Conservation (phyloP, 805 yeast genomes). For the Sugiyamaella lignohabitans region DNA sequence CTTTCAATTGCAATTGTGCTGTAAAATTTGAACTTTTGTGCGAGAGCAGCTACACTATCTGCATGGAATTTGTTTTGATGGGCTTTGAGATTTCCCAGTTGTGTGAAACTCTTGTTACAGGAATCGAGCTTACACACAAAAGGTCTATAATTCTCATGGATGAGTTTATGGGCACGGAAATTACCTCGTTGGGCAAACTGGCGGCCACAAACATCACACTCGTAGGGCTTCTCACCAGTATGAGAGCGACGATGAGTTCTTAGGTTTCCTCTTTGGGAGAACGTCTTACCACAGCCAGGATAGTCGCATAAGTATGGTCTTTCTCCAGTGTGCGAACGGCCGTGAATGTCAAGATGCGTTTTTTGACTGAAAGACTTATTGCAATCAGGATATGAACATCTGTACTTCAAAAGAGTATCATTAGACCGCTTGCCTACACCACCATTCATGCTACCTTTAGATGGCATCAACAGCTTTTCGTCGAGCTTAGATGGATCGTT, state of each 20-base stretch:
- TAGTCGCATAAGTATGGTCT: slow-evolving; percentile 75
- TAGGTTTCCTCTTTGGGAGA: slow-evolving; percentile 86
- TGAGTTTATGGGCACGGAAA: slow-evolving; percentile 76
- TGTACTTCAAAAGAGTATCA: slow-evolving; percentile 23
- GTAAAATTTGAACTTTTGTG: slow-evolving; percentile 39
- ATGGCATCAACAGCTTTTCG: slow-evolving; percentile 15
- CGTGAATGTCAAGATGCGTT: slow-evolving; percentile 88
- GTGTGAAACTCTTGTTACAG: slow-evolving; percentile 82
- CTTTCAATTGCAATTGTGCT: slow-evolving; percentile 26
- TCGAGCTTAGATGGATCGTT: slow-evolving; percentile 28
- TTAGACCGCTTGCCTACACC: slow-evolving; percentile 71
- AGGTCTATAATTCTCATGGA: slow-evolving; percentile 76
- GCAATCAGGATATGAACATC: slow-evolving; percentile 45
- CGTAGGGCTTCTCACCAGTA: slow-evolving; percentile 88
- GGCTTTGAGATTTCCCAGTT: slow-evolving; percentile 85
- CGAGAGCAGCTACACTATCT: slow-evolving; percentile 59
- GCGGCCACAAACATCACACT: slow-evolving; percentile 69
- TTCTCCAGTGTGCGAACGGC: slow-evolving; percentile 78
- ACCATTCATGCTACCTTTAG: slow-evolving; percentile 71
- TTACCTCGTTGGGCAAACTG: slow-evolving; percentile 87
- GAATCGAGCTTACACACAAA: slow-evolving; percentile 71
- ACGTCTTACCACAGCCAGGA: slow-evolving; percentile 60
- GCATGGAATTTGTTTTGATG: slow-evolving; percentile 89
- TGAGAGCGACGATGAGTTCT: slow-evolving; percentile 80
- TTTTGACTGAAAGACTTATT: slow-evolving; percentile 75